Evolutionary conservation across 176 grass and related monocot species (phyloP), one percentile per base, ranked within the genome.

Genomic region (Lolium multiflorum): DNA sequence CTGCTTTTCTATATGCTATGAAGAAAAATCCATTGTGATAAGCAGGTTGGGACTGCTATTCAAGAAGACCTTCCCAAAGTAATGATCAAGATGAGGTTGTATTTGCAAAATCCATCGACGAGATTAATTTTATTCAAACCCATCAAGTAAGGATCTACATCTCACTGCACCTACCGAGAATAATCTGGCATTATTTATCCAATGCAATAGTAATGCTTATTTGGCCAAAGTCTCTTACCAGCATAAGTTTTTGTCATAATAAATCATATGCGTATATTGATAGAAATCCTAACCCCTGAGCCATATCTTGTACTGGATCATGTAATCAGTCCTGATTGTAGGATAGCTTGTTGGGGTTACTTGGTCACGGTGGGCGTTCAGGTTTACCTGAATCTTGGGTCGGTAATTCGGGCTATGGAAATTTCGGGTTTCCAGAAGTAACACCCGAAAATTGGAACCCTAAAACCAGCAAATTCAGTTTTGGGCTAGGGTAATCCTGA

Each of bases 81-180:
- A 76, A 91, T 94, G 92, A 57, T 68, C 58, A 93, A 91, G 86
- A 91, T 99, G 97, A 99, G 87, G 83, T 74, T 99, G 76, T 99
- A 99, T 93, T 88, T 99, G 80, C 94, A 97, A 91, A 99, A 99
- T 79, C 92, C 85, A 31, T 97, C 97, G 55, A 99, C 94, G 21
- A 87, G 97, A 49, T 85, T 97, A 91, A 99, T 99, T 84, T 88
- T 97, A 77, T 99, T 99, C 83, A 99, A 99, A 90, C 92, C 97
- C 17, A 99, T 99, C 82, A 97, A 93, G 96, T 98, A 88, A 95
- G 86, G 28, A 73, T 72, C 64, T 75, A 25, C 43, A 37, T 80
- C 46, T 54, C 37, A 57, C 55, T 43, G 4, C 41, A 50, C 18
- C 18, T 37, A 22, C 79, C 16, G 26, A 64, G 4, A 80, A 80